Base-by-base conservation (phyloP, 2,329 filamentous ascomycete genomes). In the Phaeophleospora eucalypticola region DNA sequence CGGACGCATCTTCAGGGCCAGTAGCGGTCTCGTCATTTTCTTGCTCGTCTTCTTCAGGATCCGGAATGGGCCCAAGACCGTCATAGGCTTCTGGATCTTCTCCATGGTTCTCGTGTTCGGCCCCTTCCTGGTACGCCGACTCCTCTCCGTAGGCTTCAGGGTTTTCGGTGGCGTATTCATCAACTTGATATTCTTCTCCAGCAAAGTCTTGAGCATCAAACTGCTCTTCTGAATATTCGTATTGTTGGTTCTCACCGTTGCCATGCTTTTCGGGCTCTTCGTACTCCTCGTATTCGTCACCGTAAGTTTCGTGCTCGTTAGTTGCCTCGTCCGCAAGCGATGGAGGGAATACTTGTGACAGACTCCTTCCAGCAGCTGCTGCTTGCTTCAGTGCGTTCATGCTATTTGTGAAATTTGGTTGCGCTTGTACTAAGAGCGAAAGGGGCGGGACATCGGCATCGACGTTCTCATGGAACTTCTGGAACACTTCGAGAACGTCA, bases 401-500 rank as follows among this genome's bases (percentile, higher is more conserved):
- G 46, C 78, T 74, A 36, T 72, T 71, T 3, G 70, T 66, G 58
- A 83, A 77, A 39, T 75, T 77, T 34, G 74, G 67, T 58, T 76
- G 79, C 16, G 73, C 75, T 43, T 68, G 70, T 41, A 86, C 68
- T 8, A 71, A 72, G 45, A 85, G 68, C 24, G 54, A 58, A 56
- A 81, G 79, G n/a, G 84, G 70, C 14, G 80, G 76, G 24, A 77
- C 72, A 2, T 75, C 73, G 17, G 72, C 64, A 17, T 71, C 63
- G 34, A 71, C 64, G 58, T 85, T 82, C 24, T 71, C 71, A 53
- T 78, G 74, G 37, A 87, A 67, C 14, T 72, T 70, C 48, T 82
- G 65, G 58, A 83, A 83, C 37, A 84, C 62, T 43, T 79, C 72
- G 48, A 85, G 65, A 36, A 87, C 69, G 46, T 82, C 73, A 37